Evolutionary conservation across 345 rosid genomes (phyloP).

Genomic region (Dipteronia dyeriana): DNA sequence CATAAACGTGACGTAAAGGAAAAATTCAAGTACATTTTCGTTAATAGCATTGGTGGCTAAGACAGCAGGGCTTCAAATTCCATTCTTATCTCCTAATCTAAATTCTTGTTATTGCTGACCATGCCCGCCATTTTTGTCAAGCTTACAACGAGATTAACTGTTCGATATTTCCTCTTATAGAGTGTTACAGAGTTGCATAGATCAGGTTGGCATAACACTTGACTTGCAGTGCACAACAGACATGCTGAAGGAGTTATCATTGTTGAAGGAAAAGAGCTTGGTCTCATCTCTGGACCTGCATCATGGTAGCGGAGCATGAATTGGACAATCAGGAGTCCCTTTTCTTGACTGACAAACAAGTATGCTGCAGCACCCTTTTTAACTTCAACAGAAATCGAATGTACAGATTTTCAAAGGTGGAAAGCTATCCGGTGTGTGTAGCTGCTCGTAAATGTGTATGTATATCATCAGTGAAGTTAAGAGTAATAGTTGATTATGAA

Average conservation of each 20-base stretch:
- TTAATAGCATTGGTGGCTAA: background rate
- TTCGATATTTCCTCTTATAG: constrained; percentile 30
- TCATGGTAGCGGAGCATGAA: constrained; percentile 89
- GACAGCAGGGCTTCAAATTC: too few relatives aligned
- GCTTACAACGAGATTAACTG: constrained; percentile 8
- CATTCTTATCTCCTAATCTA: too few relatives aligned
- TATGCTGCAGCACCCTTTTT: background rate
- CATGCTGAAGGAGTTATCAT: constrained; percentile 45
- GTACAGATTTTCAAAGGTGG: background rate
- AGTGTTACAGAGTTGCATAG: constrained; percentile 82
- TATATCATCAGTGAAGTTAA: background rate
- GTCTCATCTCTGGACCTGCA: constrained; percentile 69
- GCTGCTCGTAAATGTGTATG: background rate
- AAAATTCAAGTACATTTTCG: constrained; percentile 65
- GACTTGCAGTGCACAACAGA: constrained; percentile 86
- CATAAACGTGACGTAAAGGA: constrained; percentile 81
- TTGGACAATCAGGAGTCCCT: constrained; percentile 61
- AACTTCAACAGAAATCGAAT: background rate
- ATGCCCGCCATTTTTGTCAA: background rate
- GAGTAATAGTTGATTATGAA: background rate
- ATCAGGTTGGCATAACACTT: constrained; percentile 74
- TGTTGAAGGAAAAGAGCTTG: constrained; percentile 44
- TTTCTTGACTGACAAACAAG: constrained; percentile 44
- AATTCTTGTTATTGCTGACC: too few relatives aligned
- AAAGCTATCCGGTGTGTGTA: background rate